Base-by-base conservation (phyloP, 306 rosid genomes). In the Begonia masoniana region DNA sequence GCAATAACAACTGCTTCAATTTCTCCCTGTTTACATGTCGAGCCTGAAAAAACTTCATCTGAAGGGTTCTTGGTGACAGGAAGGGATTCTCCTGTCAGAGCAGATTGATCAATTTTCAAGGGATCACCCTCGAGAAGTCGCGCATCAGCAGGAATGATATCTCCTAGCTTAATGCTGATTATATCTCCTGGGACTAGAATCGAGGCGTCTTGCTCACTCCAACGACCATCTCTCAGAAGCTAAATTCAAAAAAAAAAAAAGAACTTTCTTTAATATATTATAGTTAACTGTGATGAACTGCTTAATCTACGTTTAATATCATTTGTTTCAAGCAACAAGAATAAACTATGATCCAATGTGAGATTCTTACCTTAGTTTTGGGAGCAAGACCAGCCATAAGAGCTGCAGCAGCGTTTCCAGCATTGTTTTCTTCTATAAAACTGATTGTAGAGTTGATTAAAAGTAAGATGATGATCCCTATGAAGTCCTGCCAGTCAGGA, bases 341-440 rank as follows among this genome's bases (percentile, higher is more conserved):
- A 45, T 10, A 45, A n/a, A 45, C 35, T 21, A 61, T 43, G 47
- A 59, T 14, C 50, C 1, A 3, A 31, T 31, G 39, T 5, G 39
- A 31, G 39, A 31, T 6, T 31, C 39, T 31, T 45, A 86, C 99
- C 96, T 82, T 92, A 54, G 99, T 86, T 67, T 86, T 92, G 60
- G 99, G 99, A 41, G 99, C 99, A 64, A 92, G 89, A 75, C 96
- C 95, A 50, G 99, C 99, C 99, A 92, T 92, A 12, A 92, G 99
- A 51, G 99, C 99, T 42, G 99, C 99, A 64, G 99, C 99, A 35
- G 99, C 99, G 61, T 92, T 92, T 15, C 99, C 99, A 49, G 99
- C 99, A 54, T 92, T 92, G 64, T 92, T 92, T 66, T 92, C 99
- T 56, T 92, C 99, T 1, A 81, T 79, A 43, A 92, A 92, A 71